These are phyloP conservation scores for Williopsis jadinii DNA, from an alignment of 1,139 yeast genomes.

Conservation along the genomic window DNA sequence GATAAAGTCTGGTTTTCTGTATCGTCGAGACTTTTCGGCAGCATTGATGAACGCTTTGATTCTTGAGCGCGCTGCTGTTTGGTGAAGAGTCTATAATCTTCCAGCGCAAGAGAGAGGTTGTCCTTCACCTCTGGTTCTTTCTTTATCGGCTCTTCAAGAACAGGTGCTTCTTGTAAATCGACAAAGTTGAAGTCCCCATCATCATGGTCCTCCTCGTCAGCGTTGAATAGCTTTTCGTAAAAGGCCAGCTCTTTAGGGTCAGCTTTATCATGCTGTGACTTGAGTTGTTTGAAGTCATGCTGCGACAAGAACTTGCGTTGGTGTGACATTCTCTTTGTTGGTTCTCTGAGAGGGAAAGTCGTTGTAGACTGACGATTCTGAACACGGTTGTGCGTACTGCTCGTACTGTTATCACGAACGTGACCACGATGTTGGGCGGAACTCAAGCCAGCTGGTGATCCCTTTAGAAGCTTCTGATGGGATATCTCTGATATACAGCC, in stretches of 20 bases:
- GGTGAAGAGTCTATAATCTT: conserved; percentile 18
- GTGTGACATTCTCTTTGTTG: too few species aligned
- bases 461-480: too few species aligned
- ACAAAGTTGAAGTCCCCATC: neutral
- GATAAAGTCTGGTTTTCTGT: conserved; percentile 2
- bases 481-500: too few species aligned
- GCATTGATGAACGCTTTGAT: conserved; percentile 4
- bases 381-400: too few species aligned
- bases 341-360: too few species aligned
- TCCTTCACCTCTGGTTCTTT: neutral
- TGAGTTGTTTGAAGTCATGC: conserved; percentile 5
- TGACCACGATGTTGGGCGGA: too few species aligned
- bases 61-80: conserved; percentile 1
- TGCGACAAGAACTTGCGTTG: conserved; percentile 10
- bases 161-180: too few species aligned
- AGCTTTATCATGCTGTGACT: conserved; percentile 4
- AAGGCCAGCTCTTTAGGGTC: conserved; percentile 19
- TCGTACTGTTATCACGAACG: too few species aligned
- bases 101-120: conserved; percentile 14
- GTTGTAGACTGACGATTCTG: too few species aligned
- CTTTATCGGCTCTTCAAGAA: too few species aligned
- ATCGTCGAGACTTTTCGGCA: conserved; percentile 2
- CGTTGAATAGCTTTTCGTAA: conserved; percentile 6
- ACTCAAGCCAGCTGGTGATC: too few species aligned
- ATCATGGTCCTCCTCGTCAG: neutral